These are phyloP conservation scores for Daldinia eschscholtzii DNA, from an alignment of 2,329 filamentous ascomycete species.

Conservation along the genomic window DNA sequence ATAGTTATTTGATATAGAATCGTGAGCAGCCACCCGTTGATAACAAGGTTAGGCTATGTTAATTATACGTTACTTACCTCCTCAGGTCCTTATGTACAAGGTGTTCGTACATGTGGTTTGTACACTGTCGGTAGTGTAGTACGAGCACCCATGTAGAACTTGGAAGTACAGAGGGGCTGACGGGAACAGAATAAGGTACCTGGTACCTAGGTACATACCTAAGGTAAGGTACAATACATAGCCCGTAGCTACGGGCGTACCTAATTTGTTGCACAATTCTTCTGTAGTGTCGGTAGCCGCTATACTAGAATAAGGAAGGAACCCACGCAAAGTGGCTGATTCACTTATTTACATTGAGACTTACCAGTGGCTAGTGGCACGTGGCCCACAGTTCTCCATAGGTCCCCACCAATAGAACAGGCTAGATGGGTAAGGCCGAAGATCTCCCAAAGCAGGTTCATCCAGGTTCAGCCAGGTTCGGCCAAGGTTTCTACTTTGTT, in stretches of 20 bases:
- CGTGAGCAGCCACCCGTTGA: slow-evolving; percentile 37
- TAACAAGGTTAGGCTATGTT: slow-evolving; percentile 11
- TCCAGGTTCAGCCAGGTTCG: slow-evolving; percentile 1
- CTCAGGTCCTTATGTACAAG: slow-evolving; percentile 1
- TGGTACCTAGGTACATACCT: background rate
- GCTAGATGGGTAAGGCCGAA: slow-evolving; percentile 32
- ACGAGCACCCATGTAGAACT: background rate
- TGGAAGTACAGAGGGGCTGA: background rate
- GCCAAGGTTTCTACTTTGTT: background rate
- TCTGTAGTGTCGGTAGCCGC: slow-evolving; percentile 10
- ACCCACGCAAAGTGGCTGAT: slow-evolving; percentile 29
- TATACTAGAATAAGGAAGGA: slow-evolving; percentile 5
- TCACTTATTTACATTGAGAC: slow-evolving; percentile 18
- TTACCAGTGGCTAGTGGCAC: slow-evolving; percentile 30
- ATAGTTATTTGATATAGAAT: slow-evolving; percentile 8
- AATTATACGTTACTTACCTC: background rate
- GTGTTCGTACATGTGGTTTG: background rate
- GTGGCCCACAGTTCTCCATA: slow-evolving; percentile 12
- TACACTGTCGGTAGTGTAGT: background rate
- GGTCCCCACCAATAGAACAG: slow-evolving; percentile 22
- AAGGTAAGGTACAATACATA: slow-evolving; percentile 8
- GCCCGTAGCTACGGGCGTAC: background rate
- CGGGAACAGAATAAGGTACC: background rate
- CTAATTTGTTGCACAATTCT: slow-evolving; percentile 8
- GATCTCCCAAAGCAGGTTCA: slow-evolving; percentile 24